phyloP scores from a whole-genome alignment of 192 early-diverging fungal species.

The Coemansia sp. region DNA sequence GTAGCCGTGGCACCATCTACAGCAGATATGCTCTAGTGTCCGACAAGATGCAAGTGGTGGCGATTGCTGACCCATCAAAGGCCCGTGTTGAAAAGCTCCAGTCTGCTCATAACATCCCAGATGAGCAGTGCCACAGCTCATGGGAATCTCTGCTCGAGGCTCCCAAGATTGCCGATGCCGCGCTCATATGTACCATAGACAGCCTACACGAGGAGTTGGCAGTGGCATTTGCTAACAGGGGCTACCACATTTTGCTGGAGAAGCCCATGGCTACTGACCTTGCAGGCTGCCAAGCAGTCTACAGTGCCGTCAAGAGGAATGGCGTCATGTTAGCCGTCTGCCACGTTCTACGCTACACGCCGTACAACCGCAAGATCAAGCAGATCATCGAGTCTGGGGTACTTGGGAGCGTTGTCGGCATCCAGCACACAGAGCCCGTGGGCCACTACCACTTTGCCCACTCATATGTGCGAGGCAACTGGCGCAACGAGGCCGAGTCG shows the following conservation, averaged over 20 bases:
- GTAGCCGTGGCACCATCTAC: slow-evolving; percentile 20
- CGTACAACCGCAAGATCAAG: slow-evolving; percentile 63
- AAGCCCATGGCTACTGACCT: slow-evolving; percentile 68
- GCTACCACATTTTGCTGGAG: slow-evolving; percentile 69
- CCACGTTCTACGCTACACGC: slow-evolving; percentile 66
- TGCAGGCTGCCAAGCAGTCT: slow-evolving; percentile 59
- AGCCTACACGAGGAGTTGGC: slow-evolving; percentile 57
- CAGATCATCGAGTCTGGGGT: slow-evolving; percentile 57
- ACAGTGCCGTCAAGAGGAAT: slow-evolving; percentile 46
- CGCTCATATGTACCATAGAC: slow-evolving; percentile 60
- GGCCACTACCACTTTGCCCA: slow-evolving; percentile 73
- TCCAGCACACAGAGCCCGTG: slow-evolving; percentile 70
- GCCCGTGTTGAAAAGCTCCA: slow-evolving; percentile 33
- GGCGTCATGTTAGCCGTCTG: slow-evolving; percentile 56
- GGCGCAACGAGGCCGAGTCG: slow-evolving; percentile 60
- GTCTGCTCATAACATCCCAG: background rate
- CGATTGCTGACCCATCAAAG: slow-evolving; percentile 55
- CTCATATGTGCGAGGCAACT: slow-evolving; percentile 69
- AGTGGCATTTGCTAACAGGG: slow-evolving; percentile 55
- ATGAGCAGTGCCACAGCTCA: slow-evolving; percentile 10
- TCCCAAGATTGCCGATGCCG: slow-evolving; percentile 58
- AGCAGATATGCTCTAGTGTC: slow-evolving; percentile 20
- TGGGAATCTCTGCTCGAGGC: slow-evolving; percentile 32
- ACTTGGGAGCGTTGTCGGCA: slow-evolving; percentile 65
- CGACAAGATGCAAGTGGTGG: slow-evolving; percentile 51